Evolutionary conservation across 495 filamentous ascomycete species (phyloP), one percentile per base, ranked within the genome.

Genomic region (Penicillium daleae): DNA sequence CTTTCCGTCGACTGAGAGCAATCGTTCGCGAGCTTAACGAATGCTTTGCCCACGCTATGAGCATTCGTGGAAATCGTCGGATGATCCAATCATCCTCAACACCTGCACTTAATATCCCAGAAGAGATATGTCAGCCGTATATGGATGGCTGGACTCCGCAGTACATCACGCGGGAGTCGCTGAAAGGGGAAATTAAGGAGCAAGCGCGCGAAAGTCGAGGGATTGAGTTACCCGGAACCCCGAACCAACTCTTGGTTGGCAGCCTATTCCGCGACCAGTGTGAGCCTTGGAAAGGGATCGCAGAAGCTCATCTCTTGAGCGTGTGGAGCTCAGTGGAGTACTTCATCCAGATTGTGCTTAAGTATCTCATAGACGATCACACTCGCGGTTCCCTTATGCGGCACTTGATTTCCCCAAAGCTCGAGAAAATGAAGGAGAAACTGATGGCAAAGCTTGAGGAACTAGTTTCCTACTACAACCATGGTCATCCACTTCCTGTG

Each of bases 1-100:
- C 85, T 57, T 46, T 31, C 8, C 83, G 85, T 59, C 83, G 86
- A 10, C 73, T 92, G 8, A 82, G 90, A 10, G 87, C 86, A 0
- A 71, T 82, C 4, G 69, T 87, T 10, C 84, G 87, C 42, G 79
- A 81, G 32, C 64, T 82, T 51, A 83, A 83, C 52, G 59, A 61
- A 26, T 67, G 77, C 0, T 89, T 89, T 48, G 78, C 84, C 0
- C 64, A 78, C 6, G 55, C 77, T 0, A 78, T 90, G 55, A 44
- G 27, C 0, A 13, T 17, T 44, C 31, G 42, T 6, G 66, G 66
- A 3, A 46, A 32, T 13, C 51, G 31, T 2, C 51, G 51, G 12
- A 32, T 54, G 9, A 54, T 54, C 2, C 9, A 54, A 6, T 4
- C 10, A n/a, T 26, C 26, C 9, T 12, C 19, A 10, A 4, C 4